Percentiles rank a stretch among this genome's conserved stretches.
Evolutionary conservation across 2,329 filamentous ascomycete species (phyloP).

Genomic region (Byssochlamys sp.): DNA sequence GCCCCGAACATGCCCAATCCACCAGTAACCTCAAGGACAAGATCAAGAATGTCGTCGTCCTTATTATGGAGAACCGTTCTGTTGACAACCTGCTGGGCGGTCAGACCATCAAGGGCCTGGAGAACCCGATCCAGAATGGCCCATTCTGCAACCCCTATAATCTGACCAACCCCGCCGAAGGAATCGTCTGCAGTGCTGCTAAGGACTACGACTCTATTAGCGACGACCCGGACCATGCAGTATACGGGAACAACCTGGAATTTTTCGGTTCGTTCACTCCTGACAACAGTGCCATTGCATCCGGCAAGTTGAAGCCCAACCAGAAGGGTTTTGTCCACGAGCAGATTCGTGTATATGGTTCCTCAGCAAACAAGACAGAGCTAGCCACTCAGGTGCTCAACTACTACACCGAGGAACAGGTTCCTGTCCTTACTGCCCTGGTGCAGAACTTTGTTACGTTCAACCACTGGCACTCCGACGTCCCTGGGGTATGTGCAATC

Average conservation of each 20-base stretch:
- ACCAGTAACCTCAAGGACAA: slow-evolving; percentile 13
- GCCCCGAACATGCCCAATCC: slow-evolving; percentile 4
- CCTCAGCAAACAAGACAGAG: slow-evolving; percentile 20
- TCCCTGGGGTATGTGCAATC: slow-evolving; percentile 18
- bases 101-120: slow-evolving; percentile 26
- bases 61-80: slow-evolving; percentile 37
- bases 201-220: slow-evolving; percentile 34
- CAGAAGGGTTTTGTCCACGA: slow-evolving; percentile 37
- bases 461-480: slow-evolving; percentile 35
- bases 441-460: slow-evolving; percentile 38
- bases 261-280: slow-evolving; percentile 35
- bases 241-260: slow-evolving; percentile 37
- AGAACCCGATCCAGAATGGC: slow-evolving; percentile 22
- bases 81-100: slow-evolving; percentile 36
- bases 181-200: slow-evolving; percentile 20
- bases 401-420: slow-evolving; percentile 34
- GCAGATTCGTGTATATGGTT: slow-evolving; percentile 28
- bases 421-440: slow-evolving; percentile 32
- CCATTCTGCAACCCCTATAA: slow-evolving; percentile 36
- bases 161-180: slow-evolving; percentile 18
- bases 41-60: slow-evolving; percentile 42
- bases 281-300: slow-evolving; percentile 26
- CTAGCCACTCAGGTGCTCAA: slow-evolving; percentile 36
- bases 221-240: slow-evolving; percentile 35
- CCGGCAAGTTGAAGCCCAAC: slow-evolving; percentile 20